Base-by-base conservation (phyloP, 768 basidiomycete genomes). In the Panus rudis region DNA sequence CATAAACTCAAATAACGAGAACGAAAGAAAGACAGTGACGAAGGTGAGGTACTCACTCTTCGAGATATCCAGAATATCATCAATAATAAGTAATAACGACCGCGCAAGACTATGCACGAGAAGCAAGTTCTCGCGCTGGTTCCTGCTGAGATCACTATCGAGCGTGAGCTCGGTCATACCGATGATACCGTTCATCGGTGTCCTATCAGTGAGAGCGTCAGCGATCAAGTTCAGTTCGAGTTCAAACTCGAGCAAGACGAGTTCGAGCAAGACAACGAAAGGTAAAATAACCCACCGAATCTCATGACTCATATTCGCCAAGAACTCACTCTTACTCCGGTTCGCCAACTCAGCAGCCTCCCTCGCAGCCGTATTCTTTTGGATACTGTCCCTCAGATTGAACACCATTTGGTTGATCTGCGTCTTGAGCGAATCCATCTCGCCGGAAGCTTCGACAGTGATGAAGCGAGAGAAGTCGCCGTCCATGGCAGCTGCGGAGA, bases 121-220 rank as follows among this genome's bases (percentile, higher is more conserved):
- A 54, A 96, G 72, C 61, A 99, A 69, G 61, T 92, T 96, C 69
- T 98, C 96, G 48, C 94, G 71, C 63, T 98, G 96, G 28, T 88
- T 87, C 50, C 94, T 68, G 48, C 92, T 96, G 52, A 99, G 66
- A 60, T 99, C 96, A 33, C 87, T 92, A 58, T 99, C 96, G 17
- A 99, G 79, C 8, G 96, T 97, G 45, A 99, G 67, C 63, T 94
- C 92, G 20, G 94, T 99, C 92, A 99, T 92, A n/a, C 94, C 94
- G 52, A 99, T 98, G 63, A 99, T 99, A 58, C 96, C 94, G 59
- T 98, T 99, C 94, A 98, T 99, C 0, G 96, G 96, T 19, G 96
- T 98, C 61, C 94, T 92, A 57, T n/a, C 37, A 23, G 22, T 33
- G 41, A 40, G n/a, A n/a, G n/a, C n/a, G 55, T 45, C 37, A 44